Conservation (phyloP, 176 grass and related monocot genomes). For the Alloteropsis semialata region DNA sequence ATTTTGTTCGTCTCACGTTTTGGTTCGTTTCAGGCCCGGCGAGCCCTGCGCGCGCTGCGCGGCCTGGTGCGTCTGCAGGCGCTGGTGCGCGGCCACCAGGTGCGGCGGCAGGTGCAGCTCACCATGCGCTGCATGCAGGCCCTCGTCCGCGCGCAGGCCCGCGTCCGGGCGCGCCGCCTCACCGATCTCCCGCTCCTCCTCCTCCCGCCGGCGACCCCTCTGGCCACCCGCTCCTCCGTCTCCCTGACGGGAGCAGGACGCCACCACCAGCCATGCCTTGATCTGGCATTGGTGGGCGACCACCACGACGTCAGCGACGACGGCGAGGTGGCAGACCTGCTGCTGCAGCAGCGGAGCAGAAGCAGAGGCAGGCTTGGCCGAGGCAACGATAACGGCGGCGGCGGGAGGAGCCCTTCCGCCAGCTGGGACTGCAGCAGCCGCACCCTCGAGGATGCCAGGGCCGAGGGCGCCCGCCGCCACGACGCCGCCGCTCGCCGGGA, state of each 20-base stretch:
- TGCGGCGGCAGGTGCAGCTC: slow-evolving; percentile 70
- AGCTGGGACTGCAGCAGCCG: slow-evolving; percentile 55
- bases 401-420: slow-evolving; percentile 23
- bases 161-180: slow-evolving; percentile 61
- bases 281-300: background rate
- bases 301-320: background rate
- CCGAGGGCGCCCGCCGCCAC: slow-evolving; percentile 43
- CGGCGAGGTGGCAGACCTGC: slow-evolving; percentile 3
- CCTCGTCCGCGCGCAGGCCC: slow-evolving; percentile 74
- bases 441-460: slow-evolving; percentile 39
- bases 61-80: slow-evolving; percentile 80
- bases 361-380: background rate
- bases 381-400: background rate
- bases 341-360: background rate
- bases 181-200: background rate
- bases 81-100: slow-evolving; percentile 74
- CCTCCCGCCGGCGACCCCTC: background rate
- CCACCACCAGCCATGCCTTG: background rate
- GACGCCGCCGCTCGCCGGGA: slow-evolving; percentile 51
- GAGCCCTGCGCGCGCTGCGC: slow-evolving; percentile 58
- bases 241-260: background rate
- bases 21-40: slow-evolving; percentile 40
- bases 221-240: background rate
- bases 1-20: too few relatives aligned
- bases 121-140: slow-evolving; percentile 86